Base-by-base conservation (phyloP, 495 filamentous ascomycete species). In the Beverwykella pulmonaria region DNA sequence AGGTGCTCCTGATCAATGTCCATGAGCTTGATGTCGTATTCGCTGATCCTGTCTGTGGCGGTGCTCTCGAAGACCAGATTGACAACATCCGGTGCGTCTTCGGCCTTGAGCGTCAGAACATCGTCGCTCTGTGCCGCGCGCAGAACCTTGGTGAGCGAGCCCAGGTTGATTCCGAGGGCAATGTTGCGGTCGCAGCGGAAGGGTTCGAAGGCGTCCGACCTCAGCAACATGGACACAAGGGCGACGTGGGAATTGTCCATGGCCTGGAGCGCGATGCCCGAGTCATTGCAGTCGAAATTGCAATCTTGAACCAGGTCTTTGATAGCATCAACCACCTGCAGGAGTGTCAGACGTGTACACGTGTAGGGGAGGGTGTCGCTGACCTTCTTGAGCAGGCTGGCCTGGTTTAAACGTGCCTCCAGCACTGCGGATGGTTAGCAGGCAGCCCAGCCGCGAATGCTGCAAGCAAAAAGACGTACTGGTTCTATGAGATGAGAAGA, bases 261-360 rank as follows among this genome's bases (percentile, higher is more conserved):
- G 72, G 94, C 94, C 81, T 99, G 94, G 29, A 99, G 89, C 56
- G 92, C 92, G 77, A 99, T 93, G 55, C 94, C 94, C 67, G 91
- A 91, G 85, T 99, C 94, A 89, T 98, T 99, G 89, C 95, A 99
- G 82, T 99, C 94, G 81, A 99, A 99, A 81, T 99, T 99, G 86
- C 95, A 98, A 81, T 98, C 93, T 80, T 98, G 94, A 54, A 99
- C 94, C 27, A 99, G 87, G 73, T 99, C 95, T 80, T 97, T 98
- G 87, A 99, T 96, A 64, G 94, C 92, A 78, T 98, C 95, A 78
- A 98, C 93, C 68, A 97, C 91, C 93, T 97, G 72, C 49, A 66
- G 22, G 36, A 46, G 17, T 34, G 59, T 63, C 19, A 69, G 30
- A 20, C 19, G 29, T 4, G 17, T 73, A 70, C 66, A 62, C 22